Base-by-base conservation (phyloP, 2,329 filamentous ascomycete genomes). In the Rutstroemia sp. region DNA sequence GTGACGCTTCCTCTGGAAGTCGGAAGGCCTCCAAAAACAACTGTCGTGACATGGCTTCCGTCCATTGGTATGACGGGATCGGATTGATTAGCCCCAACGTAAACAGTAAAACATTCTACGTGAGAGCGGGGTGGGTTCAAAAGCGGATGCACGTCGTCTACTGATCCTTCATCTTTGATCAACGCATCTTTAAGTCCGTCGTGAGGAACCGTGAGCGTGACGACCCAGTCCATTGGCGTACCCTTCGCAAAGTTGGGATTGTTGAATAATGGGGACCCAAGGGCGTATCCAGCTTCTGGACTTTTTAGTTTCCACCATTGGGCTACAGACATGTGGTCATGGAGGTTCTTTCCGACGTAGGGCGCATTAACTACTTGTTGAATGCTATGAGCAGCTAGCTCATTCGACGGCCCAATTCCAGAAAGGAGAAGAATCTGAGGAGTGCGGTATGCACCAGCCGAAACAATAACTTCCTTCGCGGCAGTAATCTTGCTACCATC, bases 1-100 rank as follows among this genome's bases (percentile, higher is more conserved):
- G 5, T 56, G 23, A 52, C 18, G n/a, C 7, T 46, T 21, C 58
- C 60, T 37, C 60, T 41, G 18, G 58, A 60, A n/a, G 60, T 61
- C 4, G 60, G 60, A n/a, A 54, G 48, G 16, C 38, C 19, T 3
- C 52, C 46, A 41, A 60, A 25, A 6, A 57, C 46, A 14, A 50
- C 14, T 23, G 50, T 54, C 4, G 56, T 44, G 7, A 59, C 54
- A 21, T 38, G 38, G 5, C 42, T 54, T 5, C 60, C 58, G 16
- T 60, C 38, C 42, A 61, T 53, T 5, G 58, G 49, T 48, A 58
- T 51, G 3, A 23, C 14, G 19, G 42, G 30, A 23, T 49, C 6
- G 5, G 37, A 46, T 42, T 12, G 30, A 21, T 37, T 37, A 2
- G 49, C 27, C 2, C 49, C 39, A 39, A 47, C 30, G 9, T 57